Evolutionary conservation across 306 rosid genomes (phyloP).

Genomic region (Hippophae rhamnoides): DNA sequence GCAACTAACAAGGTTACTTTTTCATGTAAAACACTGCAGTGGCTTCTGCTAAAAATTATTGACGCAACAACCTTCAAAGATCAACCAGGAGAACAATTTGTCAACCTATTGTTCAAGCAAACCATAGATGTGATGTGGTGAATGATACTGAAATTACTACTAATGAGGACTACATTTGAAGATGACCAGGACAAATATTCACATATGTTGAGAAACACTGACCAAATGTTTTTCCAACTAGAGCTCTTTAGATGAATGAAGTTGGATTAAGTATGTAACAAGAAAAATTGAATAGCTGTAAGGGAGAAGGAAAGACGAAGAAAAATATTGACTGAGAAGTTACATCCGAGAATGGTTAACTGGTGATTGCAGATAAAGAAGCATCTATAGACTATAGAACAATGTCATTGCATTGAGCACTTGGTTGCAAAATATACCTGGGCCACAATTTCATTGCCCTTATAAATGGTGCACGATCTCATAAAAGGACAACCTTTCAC

Average conservation of each 20-base stretch:
- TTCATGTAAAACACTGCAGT: not conserved
- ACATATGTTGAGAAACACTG: too few species aligned
- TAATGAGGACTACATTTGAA: too few species aligned
- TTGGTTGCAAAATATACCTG: constrained; percentile 42
- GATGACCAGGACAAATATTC: too few species aligned
- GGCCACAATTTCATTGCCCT: constrained; percentile 47
- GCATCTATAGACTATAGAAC: not conserved
- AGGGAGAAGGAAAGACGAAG: not conserved
- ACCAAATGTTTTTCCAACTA: too few species aligned
- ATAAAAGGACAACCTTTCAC: constrained; percentile 58
- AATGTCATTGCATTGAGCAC: too few species aligned
- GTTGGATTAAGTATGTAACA: too few species aligned
- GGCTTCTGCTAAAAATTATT: not conserved
- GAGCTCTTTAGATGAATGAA: too few species aligned
- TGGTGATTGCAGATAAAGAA: not conserved
- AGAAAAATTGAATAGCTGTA: not conserved
- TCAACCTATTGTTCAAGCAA: not conserved
- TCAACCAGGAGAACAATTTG: not conserved
- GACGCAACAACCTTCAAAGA: constrained; percentile 2
- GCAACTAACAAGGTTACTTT: not conserved
- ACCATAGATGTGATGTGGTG: not conserved
- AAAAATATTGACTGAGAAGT: not conserved
- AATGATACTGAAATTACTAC: not conserved
- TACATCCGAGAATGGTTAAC: not conserved
- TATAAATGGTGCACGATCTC: constrained; percentile 60